These are phyloP conservation scores for Boletus patriciae DNA, from an alignment of 768 basidiomycete genomes.

Conservation along the genomic window DNA sequence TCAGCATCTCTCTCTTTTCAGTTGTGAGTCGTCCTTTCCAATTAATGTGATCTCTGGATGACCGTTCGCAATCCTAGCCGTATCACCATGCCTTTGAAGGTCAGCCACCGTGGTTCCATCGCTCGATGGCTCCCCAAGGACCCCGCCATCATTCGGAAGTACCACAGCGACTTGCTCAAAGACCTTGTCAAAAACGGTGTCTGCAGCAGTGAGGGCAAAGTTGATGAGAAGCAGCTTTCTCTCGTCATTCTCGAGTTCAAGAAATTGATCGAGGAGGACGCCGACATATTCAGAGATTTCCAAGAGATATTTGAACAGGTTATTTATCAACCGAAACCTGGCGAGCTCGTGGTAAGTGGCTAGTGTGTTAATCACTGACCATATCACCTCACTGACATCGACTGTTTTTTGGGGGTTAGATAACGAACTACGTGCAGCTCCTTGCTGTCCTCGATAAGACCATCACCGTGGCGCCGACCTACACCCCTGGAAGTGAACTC, in stretches of 20 bases:
- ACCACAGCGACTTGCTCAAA: slow-evolving; percentile 27
- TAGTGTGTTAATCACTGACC: background rate
- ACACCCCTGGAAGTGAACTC: no score
- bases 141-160: slow-evolving; percentile 3
- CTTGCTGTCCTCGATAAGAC: slow-evolving; percentile 10
- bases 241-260: slow-evolving; percentile 25
- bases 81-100: slow-evolving; percentile 16
- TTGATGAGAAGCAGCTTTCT: slow-evolving; percentile 9
- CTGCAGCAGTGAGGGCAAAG: background rate
- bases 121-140: slow-evolving; percentile 20
- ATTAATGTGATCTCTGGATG: background rate
- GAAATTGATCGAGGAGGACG: slow-evolving; percentile 21
- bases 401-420: background rate
- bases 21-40: slow-evolving; percentile 1
- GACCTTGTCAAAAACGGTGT: slow-evolving; percentile 23
- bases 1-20: background rate
- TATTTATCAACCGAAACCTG: background rate
- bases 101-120: slow-evolving; percentile 21
- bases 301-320: slow-evolving; percentile 27
- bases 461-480: no score
- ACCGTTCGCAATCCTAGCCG: background rate
- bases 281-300: slow-evolving; percentile 21
- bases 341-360: slow-evolving; percentile 7
- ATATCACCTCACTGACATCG: background rate
- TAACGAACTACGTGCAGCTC: slow-evolving; percentile 1